phyloP scores from a whole-genome alignment of 306 rosid genomes.

The Gynostemma pentaphyllum region DNA sequence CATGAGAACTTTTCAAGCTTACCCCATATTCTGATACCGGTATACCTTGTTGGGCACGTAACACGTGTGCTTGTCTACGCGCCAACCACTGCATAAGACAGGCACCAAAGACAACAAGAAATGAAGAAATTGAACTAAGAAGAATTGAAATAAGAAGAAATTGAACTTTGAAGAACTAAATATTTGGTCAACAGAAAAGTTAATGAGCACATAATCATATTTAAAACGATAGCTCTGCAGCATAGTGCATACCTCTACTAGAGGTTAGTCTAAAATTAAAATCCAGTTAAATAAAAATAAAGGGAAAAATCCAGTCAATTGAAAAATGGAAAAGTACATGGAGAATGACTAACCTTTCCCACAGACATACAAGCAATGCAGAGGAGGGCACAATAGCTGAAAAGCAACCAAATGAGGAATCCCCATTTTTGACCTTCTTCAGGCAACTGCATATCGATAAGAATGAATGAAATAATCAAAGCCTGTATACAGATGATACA shows the following conservation, averaged over 20 bases:
- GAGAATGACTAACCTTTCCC: conserved; percentile 57
- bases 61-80: conserved; percentile 78
- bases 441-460: conserved; percentile 38
- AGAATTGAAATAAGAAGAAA: neutral
- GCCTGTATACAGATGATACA: neutral
- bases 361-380: conserved; percentile 72
- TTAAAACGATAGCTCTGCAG: neutral
- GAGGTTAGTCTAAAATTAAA: neutral
- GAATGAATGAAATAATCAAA: neutral
- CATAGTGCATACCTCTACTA: neutral
- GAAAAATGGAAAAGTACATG: conserved; percentile 4
- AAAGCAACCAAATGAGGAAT: conserved; percentile 93
- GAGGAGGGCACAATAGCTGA: conserved; percentile 83
- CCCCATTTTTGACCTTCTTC: conserved; percentile 97
- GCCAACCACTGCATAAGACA: conserved; percentile 62
- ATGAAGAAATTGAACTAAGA: neutral
- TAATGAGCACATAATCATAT: neutral
- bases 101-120: neutral
- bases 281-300: neutral
- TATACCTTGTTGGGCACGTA: conserved; percentile 93
- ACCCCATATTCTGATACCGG: conserved; percentile 95
- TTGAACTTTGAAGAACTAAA: neutral
- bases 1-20: conserved; percentile 10
- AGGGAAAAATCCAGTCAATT: neutral
- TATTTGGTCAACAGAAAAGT: neutral